phyloP scores from a whole-genome alignment of 768 basidiomycete species.

The Pisolithus microcarpus region DNA sequence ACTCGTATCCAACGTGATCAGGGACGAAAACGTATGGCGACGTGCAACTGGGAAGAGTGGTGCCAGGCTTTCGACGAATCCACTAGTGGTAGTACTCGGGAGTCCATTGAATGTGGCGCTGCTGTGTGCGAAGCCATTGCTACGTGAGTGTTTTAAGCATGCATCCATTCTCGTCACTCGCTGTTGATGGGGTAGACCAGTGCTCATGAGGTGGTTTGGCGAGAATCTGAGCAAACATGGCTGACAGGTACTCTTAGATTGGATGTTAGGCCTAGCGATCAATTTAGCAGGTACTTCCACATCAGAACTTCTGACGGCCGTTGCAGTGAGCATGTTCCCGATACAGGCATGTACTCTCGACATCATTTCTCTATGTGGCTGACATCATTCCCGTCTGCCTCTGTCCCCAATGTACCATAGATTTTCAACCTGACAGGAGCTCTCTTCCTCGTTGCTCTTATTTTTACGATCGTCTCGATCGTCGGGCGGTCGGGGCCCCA shows the following conservation, averaged over 20 bases:
- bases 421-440: constrained; percentile 20
- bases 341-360: constrained; percentile 13
- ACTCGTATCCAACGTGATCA: constrained; percentile 22
- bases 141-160: constrained; percentile 16
- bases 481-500: constrained; percentile 18
- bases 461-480: constrained; percentile 5
- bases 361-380: neutral
- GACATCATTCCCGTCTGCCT: neutral
- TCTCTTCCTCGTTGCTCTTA: constrained; percentile 16
- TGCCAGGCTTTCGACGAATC: constrained; percentile 11
- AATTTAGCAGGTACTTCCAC: constrained; percentile 11
- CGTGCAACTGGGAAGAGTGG: constrained; percentile 14
- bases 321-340: constrained; percentile 20
- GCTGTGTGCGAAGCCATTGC: constrained; percentile 17
- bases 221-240: too few species aligned
- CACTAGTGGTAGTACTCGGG: constrained; percentile 18
- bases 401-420: constrained; percentile 3
- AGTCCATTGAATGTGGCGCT: constrained; percentile 10
- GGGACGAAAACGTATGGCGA: constrained; percentile 24
- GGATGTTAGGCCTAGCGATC: constrained; percentile 28
- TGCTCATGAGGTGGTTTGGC: too few species aligned
- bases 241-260: constrained; percentile 13
- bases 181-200: neutral
- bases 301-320: constrained; percentile 5
- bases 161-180: neutral